A percentile compares a stretch with the other conserved stretches of the same genome.
Conservation (phyloP, 208 protist genomes). For the Wallacemonas sp. region DNA sequence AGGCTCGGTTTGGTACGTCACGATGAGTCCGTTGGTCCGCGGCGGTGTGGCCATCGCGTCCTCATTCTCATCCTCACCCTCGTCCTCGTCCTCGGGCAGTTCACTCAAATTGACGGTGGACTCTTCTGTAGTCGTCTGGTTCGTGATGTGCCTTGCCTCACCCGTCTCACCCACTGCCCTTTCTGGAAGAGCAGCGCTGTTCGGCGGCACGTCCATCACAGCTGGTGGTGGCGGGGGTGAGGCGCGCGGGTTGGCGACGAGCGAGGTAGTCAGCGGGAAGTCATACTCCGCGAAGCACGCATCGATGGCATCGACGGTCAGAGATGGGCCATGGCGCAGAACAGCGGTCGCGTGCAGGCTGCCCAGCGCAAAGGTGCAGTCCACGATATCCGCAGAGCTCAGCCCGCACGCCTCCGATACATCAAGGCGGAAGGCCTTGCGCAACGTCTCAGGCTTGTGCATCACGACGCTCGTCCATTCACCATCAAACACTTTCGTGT, state of each 20-base stretch:
- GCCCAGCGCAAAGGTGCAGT: not conserved
- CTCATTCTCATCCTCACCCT: too few relatives aligned
- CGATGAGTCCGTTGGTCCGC: too few relatives aligned
- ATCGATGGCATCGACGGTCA: not conserved
- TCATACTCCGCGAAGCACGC: not conserved
- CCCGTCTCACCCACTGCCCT: too few relatives aligned
- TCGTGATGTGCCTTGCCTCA: too few relatives aligned
- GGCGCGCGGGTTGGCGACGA: not conserved
- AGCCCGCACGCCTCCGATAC: conserved; percentile 7
- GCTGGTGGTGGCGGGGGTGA: not conserved
- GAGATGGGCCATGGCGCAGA: not conserved
- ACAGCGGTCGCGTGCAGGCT: not conserved
- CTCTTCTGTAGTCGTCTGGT: too few relatives aligned
- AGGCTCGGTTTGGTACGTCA: too few relatives aligned
- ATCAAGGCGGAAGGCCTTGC: conserved; percentile 11
- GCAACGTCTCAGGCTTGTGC: conserved; percentile 7
- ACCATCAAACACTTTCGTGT: conserved; percentile 3
- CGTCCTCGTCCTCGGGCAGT: too few relatives aligned
- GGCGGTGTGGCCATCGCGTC: too few relatives aligned
- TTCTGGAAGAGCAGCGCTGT: too few relatives aligned
- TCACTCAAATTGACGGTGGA: too few relatives aligned
- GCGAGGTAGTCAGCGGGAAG: conserved; percentile 8
- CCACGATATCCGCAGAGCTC: conserved; percentile 1
- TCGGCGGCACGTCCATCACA: too few relatives aligned
- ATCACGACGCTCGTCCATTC: conserved; percentile 3